These are phyloP conservation scores for Kodamaea suecica DNA, from an alignment of 1,139 yeast genomes.

Conservation along the genomic window DNA sequence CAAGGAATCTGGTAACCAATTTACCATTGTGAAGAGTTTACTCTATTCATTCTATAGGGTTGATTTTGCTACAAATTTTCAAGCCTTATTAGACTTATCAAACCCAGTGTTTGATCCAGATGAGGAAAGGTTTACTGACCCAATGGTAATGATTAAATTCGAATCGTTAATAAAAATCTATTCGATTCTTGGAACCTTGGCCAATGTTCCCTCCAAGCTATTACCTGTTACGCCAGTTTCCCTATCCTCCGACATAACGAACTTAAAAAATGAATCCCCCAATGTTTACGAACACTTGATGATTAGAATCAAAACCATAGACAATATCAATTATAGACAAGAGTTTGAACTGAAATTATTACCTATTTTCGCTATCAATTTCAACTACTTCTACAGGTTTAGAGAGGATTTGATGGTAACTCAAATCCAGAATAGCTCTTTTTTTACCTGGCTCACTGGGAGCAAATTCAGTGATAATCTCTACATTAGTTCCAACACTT, in stretches of 20 bases:
- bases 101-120: slow-evolving; percentile 15
- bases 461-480: slow-evolving; percentile 26
- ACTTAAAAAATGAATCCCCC: slow-evolving; percentile 18
- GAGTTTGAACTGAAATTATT: slow-evolving; percentile 21
- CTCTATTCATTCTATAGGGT: slow-evolving; percentile 22
- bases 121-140: slow-evolving; percentile 10
- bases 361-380: slow-evolving; percentile 28
- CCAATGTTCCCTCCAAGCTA: slow-evolving; percentile 22
- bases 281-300: slow-evolving; percentile 22
- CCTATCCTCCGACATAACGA: slow-evolving; percentile 28
- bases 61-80: slow-evolving; percentile 24
- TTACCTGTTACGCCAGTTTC: slow-evolving; percentile 20
- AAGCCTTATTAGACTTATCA: slow-evolving; percentile 24
- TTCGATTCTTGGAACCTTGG: slow-evolving; percentile 25
- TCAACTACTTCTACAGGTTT: slow-evolving; percentile 28
- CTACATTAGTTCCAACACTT: slow-evolving; percentile 24
- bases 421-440: slow-evolving; percentile 32
- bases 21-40: slow-evolving; percentile 18
- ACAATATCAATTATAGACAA: slow-evolving; percentile 12
- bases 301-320: slow-evolving; percentile 14
- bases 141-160: slow-evolving; percentile 27
- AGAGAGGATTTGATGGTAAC: slow-evolving; percentile 30
- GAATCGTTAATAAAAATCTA: slow-evolving; percentile 28
- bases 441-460: slow-evolving; percentile 41
- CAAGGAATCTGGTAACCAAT: slow-evolving; percentile 16